Conservation (phyloP, 306 rosid species). For the Trifolium fragiferum region DNA sequence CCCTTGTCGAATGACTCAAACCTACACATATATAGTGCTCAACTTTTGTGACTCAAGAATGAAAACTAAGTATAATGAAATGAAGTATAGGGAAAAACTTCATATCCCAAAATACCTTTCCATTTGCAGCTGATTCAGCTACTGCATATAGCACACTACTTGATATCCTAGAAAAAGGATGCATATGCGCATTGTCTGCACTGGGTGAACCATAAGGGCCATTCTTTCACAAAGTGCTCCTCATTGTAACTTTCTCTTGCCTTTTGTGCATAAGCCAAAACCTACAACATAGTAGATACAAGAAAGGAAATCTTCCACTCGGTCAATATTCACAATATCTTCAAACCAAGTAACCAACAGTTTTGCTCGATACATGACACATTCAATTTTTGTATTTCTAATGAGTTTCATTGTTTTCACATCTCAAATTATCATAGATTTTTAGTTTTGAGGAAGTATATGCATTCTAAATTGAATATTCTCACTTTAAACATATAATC, state of each 20-base stretch:
- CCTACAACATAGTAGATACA: constrained; percentile 53
- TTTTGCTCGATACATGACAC: neutral
- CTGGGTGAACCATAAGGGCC: constrained; percentile 46
- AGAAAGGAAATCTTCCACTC: constrained; percentile 28
- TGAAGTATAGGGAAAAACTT: constrained; percentile 20
- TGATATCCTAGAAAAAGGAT: constrained; percentile 58
- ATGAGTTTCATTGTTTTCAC: too few relatives aligned
- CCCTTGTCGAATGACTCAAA: constrained; percentile 79
- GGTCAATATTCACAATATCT: constrained; percentile 19
- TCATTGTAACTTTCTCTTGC: constrained; percentile 76
- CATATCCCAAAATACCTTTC: constrained; percentile 58
- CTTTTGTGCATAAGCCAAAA: constrained; percentile 65
- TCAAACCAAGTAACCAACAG: constrained; percentile 3
- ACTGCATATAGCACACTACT: constrained; percentile 61
- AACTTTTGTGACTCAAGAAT: constrained; percentile 27
- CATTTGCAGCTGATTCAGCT: constrained; percentile 71
- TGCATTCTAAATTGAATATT: constrained; percentile 5
- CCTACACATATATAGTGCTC: constrained; percentile 47
- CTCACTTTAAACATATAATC: constrained; percentile 2
- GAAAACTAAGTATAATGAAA: neutral
- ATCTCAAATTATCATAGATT: neutral
- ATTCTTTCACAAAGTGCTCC: constrained; percentile 81
- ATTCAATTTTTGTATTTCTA: too few relatives aligned
- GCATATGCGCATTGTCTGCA: constrained; percentile 53
- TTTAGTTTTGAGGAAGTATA: constrained; percentile 30